A percentile compares a stretch with the other conserved stretches of the same genome.
Conservation (phyloP, 2,329 filamentous ascomycete species). For the Colletotrichum eleusines region DNA sequence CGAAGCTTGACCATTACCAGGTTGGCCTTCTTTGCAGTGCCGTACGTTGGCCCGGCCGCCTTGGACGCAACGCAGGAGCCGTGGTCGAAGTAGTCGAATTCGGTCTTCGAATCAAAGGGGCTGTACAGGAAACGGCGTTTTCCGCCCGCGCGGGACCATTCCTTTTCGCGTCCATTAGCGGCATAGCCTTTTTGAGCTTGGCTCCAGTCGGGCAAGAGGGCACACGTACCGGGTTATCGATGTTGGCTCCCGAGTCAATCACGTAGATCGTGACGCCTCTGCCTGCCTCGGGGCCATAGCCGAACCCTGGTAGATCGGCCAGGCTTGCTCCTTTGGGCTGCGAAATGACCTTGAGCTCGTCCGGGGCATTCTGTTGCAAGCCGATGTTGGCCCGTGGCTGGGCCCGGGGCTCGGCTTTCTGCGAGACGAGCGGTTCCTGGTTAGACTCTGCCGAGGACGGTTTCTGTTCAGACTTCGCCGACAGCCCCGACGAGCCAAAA, state of each 20-base stretch:
- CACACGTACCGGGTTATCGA: not conserved
- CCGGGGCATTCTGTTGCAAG: conserved; percentile 5
- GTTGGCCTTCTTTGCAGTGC: conserved; percentile 28
- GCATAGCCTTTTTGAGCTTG: not conserved
- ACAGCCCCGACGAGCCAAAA: no score
- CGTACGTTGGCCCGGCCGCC: conserved; percentile 8
- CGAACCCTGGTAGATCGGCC: conserved; percentile 13
- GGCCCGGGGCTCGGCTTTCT: not conserved
- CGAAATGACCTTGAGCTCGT: conserved; percentile 28
- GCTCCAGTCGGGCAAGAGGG: no score
- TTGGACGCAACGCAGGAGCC: conserved; percentile 33
- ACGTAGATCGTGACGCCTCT: conserved; percentile 28
- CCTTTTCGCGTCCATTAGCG: conserved; percentile 9
- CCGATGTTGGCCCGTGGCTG: not conserved
- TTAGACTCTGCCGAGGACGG: no score
- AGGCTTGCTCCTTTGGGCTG: conserved; percentile 16
- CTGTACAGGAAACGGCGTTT: conserved; percentile 3
- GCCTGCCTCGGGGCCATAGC: conserved; percentile 16
- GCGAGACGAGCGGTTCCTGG: not conserved
- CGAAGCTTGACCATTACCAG: conserved; percentile 22
- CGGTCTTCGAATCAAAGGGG: not conserved
- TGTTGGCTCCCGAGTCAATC: conserved; percentile 17
- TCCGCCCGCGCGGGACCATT: conserved; percentile 18
- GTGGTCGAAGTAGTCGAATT: not conserved
- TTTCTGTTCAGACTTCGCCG: no score